A percentile compares a stretch with the other conserved stretches of the same genome.
Evolutionary conservation across 371 early-diverging fungal genomes (phyloP).

Genomic region (Furculomyces boomerangus): DNA sequence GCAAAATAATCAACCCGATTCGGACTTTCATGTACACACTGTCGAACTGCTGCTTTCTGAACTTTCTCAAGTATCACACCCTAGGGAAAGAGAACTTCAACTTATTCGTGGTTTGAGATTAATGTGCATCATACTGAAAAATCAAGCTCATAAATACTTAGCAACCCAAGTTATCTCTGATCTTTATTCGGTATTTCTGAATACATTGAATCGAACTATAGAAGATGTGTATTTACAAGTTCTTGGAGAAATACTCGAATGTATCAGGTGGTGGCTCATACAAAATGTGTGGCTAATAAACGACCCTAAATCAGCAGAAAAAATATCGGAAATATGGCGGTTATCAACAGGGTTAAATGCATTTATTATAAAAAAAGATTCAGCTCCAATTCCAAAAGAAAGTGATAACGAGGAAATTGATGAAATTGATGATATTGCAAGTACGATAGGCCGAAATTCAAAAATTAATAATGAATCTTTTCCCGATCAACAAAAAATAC

Average conservation of each 20-base stretch:
- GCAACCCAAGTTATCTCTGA: not conserved
- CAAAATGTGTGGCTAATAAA: not conserved
- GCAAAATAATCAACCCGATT: not conserved
- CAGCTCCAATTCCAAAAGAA: too few species aligned
- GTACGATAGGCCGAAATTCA: too few species aligned
- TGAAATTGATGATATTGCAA: too few species aligned
- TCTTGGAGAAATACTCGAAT: not conserved
- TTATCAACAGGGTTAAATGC: not conserved
- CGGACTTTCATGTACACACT: not conserved
- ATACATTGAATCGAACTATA: not conserved
- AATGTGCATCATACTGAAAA: not conserved
- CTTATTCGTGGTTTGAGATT: not conserved
- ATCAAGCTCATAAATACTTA: not conserved
- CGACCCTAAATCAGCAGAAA: not conserved
- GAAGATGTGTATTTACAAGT: not conserved
- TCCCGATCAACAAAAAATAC: too few species aligned
- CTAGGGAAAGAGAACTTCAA: not conserved
- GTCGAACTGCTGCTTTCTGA: not conserved
- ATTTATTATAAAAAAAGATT: too few species aligned
- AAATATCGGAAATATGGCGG: not conserved
- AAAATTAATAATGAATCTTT: too few species aligned
- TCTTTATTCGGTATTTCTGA: not conserved
- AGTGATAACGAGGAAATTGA: too few species aligned
- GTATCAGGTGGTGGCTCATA: not conserved
- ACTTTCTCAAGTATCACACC: not conserved